Percentiles rank a stretch among this genome's conserved stretches.
These are phyloP conservation scores for Globisporangium irregulare DNA, from an alignment of 352 stramenopile species.

Conservation along the genomic window DNA sequence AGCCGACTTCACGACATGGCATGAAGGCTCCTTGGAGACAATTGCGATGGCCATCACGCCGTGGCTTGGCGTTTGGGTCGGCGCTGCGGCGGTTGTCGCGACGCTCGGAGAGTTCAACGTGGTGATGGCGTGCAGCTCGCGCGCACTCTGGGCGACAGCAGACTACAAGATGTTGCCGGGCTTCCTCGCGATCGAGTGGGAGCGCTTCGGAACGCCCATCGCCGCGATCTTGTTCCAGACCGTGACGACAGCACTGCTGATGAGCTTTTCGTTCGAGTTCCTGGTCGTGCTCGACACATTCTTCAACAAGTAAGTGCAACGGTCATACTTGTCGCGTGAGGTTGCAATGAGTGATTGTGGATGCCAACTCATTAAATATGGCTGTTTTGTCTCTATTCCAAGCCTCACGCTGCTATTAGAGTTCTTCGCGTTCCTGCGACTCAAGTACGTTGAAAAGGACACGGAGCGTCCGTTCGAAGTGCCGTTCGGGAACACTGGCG, in stretches of 20 bases:
- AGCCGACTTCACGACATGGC: constrained; percentile 61
- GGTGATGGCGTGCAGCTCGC: constrained; percentile 82
- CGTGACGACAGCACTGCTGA: constrained; percentile 67
- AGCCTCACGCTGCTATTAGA: constrained; percentile 72
- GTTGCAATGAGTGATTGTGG: neutral
- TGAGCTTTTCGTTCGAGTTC: constrained; percentile 84
- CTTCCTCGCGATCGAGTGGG: constrained; percentile 57
- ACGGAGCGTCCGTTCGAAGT: constrained; percentile 71
- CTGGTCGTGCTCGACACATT: constrained; percentile 83
- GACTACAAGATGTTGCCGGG: constrained; percentile 86
- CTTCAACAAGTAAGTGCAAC: constrained; percentile 82
- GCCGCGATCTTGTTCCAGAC: constrained; percentile 77
- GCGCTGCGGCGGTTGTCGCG: constrained; percentile 67
- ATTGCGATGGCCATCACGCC: constrained; percentile 70
- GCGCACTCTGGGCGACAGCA: constrained; percentile 74
- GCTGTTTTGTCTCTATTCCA: constrained; percentile 16
- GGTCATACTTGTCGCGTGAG: neutral
- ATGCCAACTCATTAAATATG: neutral
- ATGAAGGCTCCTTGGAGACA: constrained; percentile 71
- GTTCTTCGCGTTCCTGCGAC: constrained; percentile 79
- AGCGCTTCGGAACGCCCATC: constrained; percentile 76
- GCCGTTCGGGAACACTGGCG: constrained; percentile 62
- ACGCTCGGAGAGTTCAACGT: constrained; percentile 86
- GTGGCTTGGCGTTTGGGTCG: constrained; percentile 82
- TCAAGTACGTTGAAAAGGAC: constrained; percentile 82